A percentile compares a stretch with the other conserved stretches of the same genome.
These are phyloP conservation scores for Circinella minor DNA, from an alignment of 371 early-diverging fungal genomes.

Conservation along the genomic window DNA sequence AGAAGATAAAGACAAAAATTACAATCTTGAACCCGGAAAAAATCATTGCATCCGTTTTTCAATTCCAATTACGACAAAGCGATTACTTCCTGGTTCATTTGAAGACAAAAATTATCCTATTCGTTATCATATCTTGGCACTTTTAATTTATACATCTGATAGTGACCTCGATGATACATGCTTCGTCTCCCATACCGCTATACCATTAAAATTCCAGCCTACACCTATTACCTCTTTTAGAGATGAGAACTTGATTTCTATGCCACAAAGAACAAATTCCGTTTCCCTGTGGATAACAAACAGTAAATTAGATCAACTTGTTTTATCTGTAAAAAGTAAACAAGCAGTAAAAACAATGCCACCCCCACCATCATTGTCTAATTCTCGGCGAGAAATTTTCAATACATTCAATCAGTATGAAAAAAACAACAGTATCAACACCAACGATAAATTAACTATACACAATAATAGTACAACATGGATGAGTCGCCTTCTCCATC, in stretches of 20 bases:
- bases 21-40: neutral
- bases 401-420: neutral
- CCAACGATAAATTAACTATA: neutral
- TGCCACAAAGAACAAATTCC: neutral
- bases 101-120: conserved; percentile 18
- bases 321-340: neutral
- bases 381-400: neutral
- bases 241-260: neutral
- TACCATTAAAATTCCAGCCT: conserved; percentile 16
- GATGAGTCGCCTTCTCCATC: conserved; percentile 4
- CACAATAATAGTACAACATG: conserved; percentile 3
- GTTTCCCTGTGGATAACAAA: conserved; percentile 10
- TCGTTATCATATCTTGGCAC: conserved; percentile 11
- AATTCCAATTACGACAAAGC: conserved; percentile 10
- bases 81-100: conserved; percentile 18
- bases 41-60: conserved; percentile 18
- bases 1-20: conserved; percentile 8
- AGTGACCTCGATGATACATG: neutral
- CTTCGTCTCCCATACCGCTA: neutral
- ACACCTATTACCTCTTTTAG: conserved; percentile 1
- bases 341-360: conserved; percentile 5
- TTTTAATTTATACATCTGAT: conserved; percentile 14
- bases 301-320: conserved; percentile 1
- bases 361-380: neutral
- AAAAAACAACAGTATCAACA: neutral